Evolutionary conservation across 208 protist species (phyloP), one percentile per base, ranked within the genome.

Genomic region (Trypanosoma scelopori): DNA sequence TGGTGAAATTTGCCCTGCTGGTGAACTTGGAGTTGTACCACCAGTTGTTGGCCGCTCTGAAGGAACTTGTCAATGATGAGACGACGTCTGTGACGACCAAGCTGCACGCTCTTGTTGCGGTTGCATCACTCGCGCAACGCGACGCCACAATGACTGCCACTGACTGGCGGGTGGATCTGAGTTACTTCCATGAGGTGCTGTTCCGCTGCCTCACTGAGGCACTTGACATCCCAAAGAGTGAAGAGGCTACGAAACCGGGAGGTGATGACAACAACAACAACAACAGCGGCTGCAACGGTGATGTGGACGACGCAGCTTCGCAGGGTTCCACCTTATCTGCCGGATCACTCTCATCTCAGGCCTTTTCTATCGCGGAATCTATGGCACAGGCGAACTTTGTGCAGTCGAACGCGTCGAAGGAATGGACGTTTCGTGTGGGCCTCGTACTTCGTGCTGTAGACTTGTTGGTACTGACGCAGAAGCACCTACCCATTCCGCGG

Each of bases 111-210:
- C 79, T 96, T 51, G 87, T 96, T 28, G 87, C 91, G 6, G 91
- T 93, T 51, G 87, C 91, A 0, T 90, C 91, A 15, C 65, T 96
- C 6, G 88, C 88, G n/a, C 87, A 94, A 65, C 76, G 81, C 58
- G 91, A 96, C 57, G 85, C 86, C 42, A 96, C 85, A 16, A 67
- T 77, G 28, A 92, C 82, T 48, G 84, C 76, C 16, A 71, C 78
- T 27, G 86, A 96, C 64, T 96, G 91, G 88, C 83, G 91, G 15
- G 91, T 96, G 22, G 91, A 96, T 69, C 85, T 96, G 41, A 94
- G 88, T 78, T 94, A 93, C 79, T 96, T 96, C 61, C 91, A 96
- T 65, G 91, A 96, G 73, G 78, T 94, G 9, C 81, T 96, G 41
- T 96, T 92, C 60, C 74, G 79, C 55, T 96, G 88, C 65, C 76